Conservation (phyloP, 2,329 filamentous ascomycete species). For the Fusarium sp. region DNA sequence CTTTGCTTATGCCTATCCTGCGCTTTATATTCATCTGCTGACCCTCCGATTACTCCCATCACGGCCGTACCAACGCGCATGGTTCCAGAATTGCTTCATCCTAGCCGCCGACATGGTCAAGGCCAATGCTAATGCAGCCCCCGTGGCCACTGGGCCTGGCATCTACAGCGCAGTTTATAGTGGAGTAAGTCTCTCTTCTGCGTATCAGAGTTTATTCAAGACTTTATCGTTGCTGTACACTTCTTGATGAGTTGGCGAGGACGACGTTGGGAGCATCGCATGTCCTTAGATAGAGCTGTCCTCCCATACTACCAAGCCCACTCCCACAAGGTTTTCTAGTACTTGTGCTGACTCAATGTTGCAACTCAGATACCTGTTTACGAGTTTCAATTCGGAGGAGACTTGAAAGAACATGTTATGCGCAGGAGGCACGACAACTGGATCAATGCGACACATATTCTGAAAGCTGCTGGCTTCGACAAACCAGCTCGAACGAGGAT, state of each 20-base stretch:
- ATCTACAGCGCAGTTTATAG: slow-evolving; percentile 77
- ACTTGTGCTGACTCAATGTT: slow-evolving; percentile 17
- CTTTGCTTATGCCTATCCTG: slow-evolving; percentile 11
- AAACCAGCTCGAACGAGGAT: slow-evolving; percentile 96
- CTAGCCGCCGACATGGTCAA: slow-evolving; percentile 60
- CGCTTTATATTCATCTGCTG: slow-evolving; percentile 2
- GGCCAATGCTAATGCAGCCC: slow-evolving; percentile 48
- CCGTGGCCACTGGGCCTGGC: slow-evolving; percentile 55
- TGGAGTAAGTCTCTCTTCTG: slow-evolving; percentile 62
- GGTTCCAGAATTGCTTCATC: slow-evolving; percentile 36
- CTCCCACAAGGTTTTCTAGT: not conserved
- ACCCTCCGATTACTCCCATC: slow-evolving; percentile 4
- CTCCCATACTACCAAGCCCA: slow-evolving; percentile 3
- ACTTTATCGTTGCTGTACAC: slow-evolving; percentile 2
- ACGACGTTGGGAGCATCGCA: slow-evolving; percentile 5
- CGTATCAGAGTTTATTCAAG: not conserved
- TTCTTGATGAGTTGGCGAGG: not conserved
- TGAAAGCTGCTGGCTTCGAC: slow-evolving; percentile 97
- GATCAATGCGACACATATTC: slow-evolving; percentile 99
- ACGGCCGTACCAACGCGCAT: slow-evolving; percentile 24
- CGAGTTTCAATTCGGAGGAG: slow-evolving; percentile 86
- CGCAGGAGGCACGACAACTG: slow-evolving; percentile 91
- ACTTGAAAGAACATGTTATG: slow-evolving; percentile 91
- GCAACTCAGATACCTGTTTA: slow-evolving; percentile 84
- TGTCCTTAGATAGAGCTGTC: slow-evolving; percentile 2